A percentile compares a stretch with the other conserved stretches of the same genome.
phyloP scores from a whole-genome alignment of 192 early-diverging fungal genomes.

The Rhizophagus sp. region DNA sequence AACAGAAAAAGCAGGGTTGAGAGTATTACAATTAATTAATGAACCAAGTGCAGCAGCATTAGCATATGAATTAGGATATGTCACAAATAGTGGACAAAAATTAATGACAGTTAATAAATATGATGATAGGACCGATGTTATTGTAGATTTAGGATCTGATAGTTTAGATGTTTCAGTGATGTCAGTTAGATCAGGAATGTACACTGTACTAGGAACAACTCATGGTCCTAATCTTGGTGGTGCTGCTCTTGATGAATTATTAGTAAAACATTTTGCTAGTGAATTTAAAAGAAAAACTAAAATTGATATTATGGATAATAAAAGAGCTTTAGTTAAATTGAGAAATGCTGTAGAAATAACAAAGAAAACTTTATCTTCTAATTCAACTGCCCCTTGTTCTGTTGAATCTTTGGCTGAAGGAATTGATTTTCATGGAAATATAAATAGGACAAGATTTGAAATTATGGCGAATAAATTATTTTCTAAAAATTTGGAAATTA shows the following conservation, averaged over 20 bases:
- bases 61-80: conserved; percentile 72
- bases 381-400: conserved; percentile 82
- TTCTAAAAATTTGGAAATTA: conserved; percentile 62
- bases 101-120: background rate
- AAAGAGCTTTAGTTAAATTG: conserved; percentile 81
- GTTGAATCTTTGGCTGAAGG: conserved; percentile 93
- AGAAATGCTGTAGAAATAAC: conserved; percentile 84
- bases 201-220: conserved; percentile 72
- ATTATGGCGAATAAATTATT: conserved; percentile 82
- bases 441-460: conserved; percentile 90
- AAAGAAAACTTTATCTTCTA: conserved; percentile 84
- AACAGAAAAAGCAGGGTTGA: conserved; percentile 77
- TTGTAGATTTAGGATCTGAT: conserved; percentile 88
- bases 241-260: conserved; percentile 79
- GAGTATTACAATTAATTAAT: conserved; percentile 75
- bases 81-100: conserved; percentile 49
- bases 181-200: conserved; percentile 78
- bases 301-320: conserved; percentile 75
- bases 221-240: conserved; percentile 85
- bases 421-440: conserved; percentile 80
- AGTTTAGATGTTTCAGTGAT: conserved; percentile 83
- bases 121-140: conserved; percentile 75
- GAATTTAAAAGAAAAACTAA: conserved; percentile 90
- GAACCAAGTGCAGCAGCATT: conserved; percentile 92
- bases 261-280: conserved; percentile 75